phyloP scores from a whole-genome alignment of 257 asterid species.

The Plantago ovata region DNA sequence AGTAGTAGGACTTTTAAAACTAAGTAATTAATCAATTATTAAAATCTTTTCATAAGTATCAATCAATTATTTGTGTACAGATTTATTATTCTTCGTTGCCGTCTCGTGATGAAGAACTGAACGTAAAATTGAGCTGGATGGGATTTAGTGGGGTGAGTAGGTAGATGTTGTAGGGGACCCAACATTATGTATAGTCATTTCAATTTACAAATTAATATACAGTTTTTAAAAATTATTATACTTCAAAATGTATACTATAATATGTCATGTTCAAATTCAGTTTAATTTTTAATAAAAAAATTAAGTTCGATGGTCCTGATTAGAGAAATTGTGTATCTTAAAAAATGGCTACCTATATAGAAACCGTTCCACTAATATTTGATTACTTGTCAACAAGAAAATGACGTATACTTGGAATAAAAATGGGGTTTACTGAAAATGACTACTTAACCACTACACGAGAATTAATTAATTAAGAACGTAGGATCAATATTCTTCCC shows the following conservation, averaged over 20 bases:
- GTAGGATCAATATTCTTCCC: too few relatives aligned
- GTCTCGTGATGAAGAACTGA: conserved; percentile 53
- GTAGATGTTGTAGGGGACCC: conserved; percentile 47
- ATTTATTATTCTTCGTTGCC: conserved; percentile 38
- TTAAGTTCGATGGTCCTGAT: not conserved
- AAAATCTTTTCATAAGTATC: too few relatives aligned
- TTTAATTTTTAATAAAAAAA: not conserved
- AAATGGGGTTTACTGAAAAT: not conserved
- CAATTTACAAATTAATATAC: too few relatives aligned
- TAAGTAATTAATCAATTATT: too few relatives aligned
- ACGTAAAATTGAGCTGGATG: conserved; percentile 26
- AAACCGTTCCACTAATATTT: not conserved
- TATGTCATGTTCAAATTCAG: too few relatives aligned
- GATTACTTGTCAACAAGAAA: not conserved
- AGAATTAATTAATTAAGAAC: too few relatives aligned
- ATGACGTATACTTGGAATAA: not conserved
- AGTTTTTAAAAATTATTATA: too few relatives aligned
- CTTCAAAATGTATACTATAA: too few relatives aligned
- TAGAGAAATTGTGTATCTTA: not conserved
- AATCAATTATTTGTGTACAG: not conserved
- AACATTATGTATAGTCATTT: not conserved
- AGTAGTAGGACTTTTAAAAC: too few relatives aligned
- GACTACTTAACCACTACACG: not conserved
- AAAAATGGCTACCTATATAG: not conserved
- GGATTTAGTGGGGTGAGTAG: conserved; percentile 50